Conservation (phyloP, 352 stramenopile species). For the Bremia lactucae region DNA sequence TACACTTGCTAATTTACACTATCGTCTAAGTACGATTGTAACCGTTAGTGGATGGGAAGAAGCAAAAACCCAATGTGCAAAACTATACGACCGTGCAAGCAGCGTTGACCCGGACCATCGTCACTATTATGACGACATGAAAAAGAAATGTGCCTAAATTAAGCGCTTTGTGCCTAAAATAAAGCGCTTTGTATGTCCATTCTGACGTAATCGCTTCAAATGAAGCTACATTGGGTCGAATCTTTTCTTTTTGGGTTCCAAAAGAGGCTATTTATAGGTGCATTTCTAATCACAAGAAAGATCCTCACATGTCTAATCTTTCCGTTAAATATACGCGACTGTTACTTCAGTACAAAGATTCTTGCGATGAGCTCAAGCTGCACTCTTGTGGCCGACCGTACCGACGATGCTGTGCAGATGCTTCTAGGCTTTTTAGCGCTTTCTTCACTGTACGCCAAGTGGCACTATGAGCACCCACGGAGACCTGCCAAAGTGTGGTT, state of each 20-base stretch:
- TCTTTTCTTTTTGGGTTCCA: too few relatives aligned
- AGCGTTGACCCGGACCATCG: constrained; percentile 36
- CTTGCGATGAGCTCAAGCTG: constrained; percentile 32
- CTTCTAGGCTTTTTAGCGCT: constrained; percentile 64
- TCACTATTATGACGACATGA: constrained; percentile 54
- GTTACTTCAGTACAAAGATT: constrained; percentile 17
- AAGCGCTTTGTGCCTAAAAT: too few relatives aligned
- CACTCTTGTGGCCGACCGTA: constrained; percentile 60
- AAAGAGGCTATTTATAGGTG: too few relatives aligned
- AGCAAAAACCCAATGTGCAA: constrained; percentile 30
- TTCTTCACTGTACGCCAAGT: constrained; percentile 70
- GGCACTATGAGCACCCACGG: constrained; percentile 56
- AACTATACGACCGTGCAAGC: constrained; percentile 39
- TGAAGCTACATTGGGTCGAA: too few relatives aligned
- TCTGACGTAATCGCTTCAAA: too few relatives aligned
- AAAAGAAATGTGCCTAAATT: constrained; percentile 4
- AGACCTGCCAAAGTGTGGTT: constrained; percentile 64
- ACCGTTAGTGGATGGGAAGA: constrained; percentile 14
- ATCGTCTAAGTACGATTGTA: constrained; percentile 19
- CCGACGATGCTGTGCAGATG: constrained; percentile 66
- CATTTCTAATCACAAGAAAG: too few relatives aligned
- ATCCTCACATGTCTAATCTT: too few relatives aligned
- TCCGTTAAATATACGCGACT: too few relatives aligned
- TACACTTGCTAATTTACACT: constrained; percentile 43
- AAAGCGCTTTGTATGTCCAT: too few relatives aligned